These are phyloP conservation scores for Backusella mclennaniae DNA, from an alignment of 192 early-diverging fungal genomes.

Conservation along the genomic window DNA sequence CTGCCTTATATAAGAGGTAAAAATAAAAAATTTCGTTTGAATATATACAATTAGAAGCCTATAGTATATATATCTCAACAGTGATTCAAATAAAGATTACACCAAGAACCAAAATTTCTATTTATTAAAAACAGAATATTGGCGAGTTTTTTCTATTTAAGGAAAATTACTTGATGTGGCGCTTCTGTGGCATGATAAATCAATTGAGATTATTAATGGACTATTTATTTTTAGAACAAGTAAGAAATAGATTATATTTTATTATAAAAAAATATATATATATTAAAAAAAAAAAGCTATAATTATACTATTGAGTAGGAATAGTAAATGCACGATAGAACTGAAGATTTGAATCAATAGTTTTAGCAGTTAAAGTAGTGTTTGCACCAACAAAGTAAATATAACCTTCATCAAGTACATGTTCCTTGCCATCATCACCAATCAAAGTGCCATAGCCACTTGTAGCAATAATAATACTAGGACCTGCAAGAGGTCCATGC, in stretches of 20 bases:
- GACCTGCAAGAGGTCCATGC: conserved; percentile 68
- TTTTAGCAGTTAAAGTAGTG: conserved; percentile 46
- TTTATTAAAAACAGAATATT: background rate
- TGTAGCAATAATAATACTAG: conserved; percentile 84
- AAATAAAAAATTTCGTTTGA: no score
- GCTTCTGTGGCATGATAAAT: background rate
- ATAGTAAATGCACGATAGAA: conserved; percentile 50
- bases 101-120: background rate
- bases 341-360: conserved; percentile 36
- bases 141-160: background rate
- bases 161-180: background rate
- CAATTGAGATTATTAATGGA: background rate
- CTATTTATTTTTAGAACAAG: background rate
- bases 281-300: background rate
- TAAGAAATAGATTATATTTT: no score
- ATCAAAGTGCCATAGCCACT: conserved; percentile 60
- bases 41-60: no score
- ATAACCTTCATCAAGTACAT: conserved; percentile 56
- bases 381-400: conserved; percentile 79
- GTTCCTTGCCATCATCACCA: conserved; percentile 24
- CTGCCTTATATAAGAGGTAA: no score
- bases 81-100: background rate
- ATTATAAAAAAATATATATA: no score
- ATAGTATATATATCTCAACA: no score
- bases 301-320: conserved; percentile 7